Evolutionary conservation across 2,329 filamentous ascomycete genomes (phyloP), one percentile per base, ranked within the genome.

Genomic region (Ophiostoma triangulosporum): DNA sequence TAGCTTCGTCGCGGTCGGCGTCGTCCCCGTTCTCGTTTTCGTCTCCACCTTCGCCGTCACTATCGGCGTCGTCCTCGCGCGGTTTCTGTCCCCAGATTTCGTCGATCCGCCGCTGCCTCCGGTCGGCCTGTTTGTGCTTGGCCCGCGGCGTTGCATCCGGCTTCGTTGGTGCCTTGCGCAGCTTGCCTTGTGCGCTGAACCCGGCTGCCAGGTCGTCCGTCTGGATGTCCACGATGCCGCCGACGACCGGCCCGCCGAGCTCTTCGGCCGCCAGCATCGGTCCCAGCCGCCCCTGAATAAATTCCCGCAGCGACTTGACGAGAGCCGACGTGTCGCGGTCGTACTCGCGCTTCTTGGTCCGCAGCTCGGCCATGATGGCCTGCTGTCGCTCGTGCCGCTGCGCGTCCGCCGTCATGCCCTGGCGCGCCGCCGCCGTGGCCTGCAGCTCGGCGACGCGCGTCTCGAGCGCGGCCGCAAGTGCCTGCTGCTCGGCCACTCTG

Each of bases 191-290:
- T 0, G 76, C 66, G 59, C 72, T 82, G 64, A 83, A 83, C 1
- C 78, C 80, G 8, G 73, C 75, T 5, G 72, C 74, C 6, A 83
- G 67, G 58, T 76, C 77, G 45, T 84, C 76, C 8, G 76, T 60
- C 71, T 81, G 68, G 22, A 86, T 62, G 65, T 85, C 80, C 62
- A 84, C 73, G 60, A 83, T 72, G 59, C 88, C 84, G 3, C 88
- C 86, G 1, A 90, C 86, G 11, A 89, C 83, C 0, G 88, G 88
- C 0, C 88, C 88, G 7, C 88, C 88, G 1, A 90, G 73, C 62
- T 89, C 86, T 68, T 94, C 88, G 1, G 86, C 86, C 6, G 87
- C 88, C 43, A 95, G 72, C 80, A 91, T 86, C 3, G 77, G 69
- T 1, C 85, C 84, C 1, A 95, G 73, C 38, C 80, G 76, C 43